These are phyloP conservation scores for Schoenoplectus tabernaemontani DNA, from an alignment of 202 grass and related monocot species.

Conservation along the genomic window DNA sequence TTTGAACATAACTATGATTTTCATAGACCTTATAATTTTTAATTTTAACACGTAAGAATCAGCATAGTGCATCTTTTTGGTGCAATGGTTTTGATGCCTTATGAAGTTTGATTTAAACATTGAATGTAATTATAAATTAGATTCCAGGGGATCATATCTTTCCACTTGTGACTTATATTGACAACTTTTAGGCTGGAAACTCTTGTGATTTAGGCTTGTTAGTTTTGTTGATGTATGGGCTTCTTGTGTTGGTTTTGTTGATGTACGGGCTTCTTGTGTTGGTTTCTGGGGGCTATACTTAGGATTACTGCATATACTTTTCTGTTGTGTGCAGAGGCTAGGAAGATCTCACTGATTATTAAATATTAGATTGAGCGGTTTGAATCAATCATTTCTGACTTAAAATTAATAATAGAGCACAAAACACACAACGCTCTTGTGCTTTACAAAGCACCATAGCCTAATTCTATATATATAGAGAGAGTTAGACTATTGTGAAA, in stretches of 20 bases:
- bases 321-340: neutral
- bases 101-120: neutral
- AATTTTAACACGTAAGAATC: neutral
- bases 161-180: neutral
- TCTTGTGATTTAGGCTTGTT: neutral
- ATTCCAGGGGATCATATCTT: neutral
- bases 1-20: neutral
- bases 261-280: slow-evolving; percentile 7
- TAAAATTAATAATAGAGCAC: too few relatives aligned
- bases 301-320: slow-evolving; percentile 19
- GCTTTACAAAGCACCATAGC: too few relatives aligned
- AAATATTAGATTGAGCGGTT: neutral
- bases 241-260: slow-evolving; percentile 13
- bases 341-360: slow-evolving; percentile 2
- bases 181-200: neutral
- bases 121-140: neutral
- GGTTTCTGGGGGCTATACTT: slow-evolving; percentile 17
- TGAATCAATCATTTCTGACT: too few relatives aligned
- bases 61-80: neutral
- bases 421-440: too few relatives aligned
- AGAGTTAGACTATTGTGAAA: too few relatives aligned
- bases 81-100: neutral
- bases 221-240: slow-evolving; percentile 15
- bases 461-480: too few relatives aligned
- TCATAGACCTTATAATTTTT: neutral